Base-by-base conservation (phyloP, 345 rosid genomes). In the Diplotaxis tenuifolia region DNA sequence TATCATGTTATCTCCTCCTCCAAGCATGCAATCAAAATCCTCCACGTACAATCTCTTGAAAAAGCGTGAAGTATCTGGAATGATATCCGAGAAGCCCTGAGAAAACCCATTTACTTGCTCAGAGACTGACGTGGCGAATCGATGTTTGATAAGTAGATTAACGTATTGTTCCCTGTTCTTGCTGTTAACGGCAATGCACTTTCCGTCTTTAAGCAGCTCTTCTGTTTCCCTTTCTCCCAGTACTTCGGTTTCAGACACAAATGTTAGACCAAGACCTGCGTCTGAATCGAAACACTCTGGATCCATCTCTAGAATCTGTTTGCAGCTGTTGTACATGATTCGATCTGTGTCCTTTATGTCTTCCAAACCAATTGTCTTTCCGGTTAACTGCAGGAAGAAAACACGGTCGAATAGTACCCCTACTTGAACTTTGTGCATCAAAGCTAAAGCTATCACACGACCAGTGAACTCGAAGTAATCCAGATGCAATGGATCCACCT, bases 381-480 rank as follows among this genome's bases (percentile, higher is more conserved):
- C 92, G 25, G 94, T 92, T 86, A 95, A 81, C 80, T 86, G 97
- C 75, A 76, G 65, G 84, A 84, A 92, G 84, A 95, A 90, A 12
- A 85, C 88, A 58, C 91, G 98, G 76, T 95, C 98, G 72, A 95
- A 77, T 68, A 88, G 87, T 71, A 92, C 79, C 20, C 96, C 99
- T 3, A 95, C 85, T 87, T 95, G 98, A 62, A 92, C 89, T 82
- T 86, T 90, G 80, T 92, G 94, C 97, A 87, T 84, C 84, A 95
- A 73, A 47, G 99, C 94, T 68, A 95, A 83, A 1, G 91, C 98
- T 73, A 90, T 87, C 64, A 95, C 85, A 38, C 99, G 89, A 19
- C 99, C 99, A 58, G 94, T 83, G 55, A 95, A 95, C 67, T 70
- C 78, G 79, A 90, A 95, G 87, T 87, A 92, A 27, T 86, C 84